phyloP scores from a whole-genome alignment of 2,329 filamentous ascomycete species.

The Diaporthe destruens region DNA sequence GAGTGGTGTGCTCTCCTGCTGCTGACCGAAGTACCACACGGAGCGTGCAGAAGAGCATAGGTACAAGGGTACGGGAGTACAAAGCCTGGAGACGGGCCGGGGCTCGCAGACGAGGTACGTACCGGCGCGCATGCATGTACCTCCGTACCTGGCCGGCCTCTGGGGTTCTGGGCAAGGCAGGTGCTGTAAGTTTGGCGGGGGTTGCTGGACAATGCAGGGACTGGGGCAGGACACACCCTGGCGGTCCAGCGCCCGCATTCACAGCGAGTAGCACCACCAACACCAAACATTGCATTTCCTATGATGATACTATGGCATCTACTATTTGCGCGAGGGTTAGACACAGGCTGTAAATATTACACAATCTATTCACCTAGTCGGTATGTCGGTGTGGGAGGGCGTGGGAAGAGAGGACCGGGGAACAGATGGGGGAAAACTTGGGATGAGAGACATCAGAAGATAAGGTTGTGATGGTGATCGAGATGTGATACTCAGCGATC shows the following conservation, averaged over 20 bases:
- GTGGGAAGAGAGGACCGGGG: background rate
- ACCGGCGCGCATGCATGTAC: background rate
- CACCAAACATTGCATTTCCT: constrained; percentile 10
- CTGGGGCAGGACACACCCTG: background rate
- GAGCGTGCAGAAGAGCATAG: background rate
- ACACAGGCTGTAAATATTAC: constrained; percentile 1
- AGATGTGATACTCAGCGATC: constrained; percentile 32
- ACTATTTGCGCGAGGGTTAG: background rate
- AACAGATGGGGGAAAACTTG: background rate
- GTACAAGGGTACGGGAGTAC: constrained; percentile 10
- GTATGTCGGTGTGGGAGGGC: background rate
- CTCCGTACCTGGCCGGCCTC: constrained; percentile 15
- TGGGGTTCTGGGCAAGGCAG: constrained; percentile 5
- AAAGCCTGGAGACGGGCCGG: background rate
- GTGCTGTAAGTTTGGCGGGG: constrained; percentile 26
- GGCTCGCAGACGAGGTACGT: constrained; percentile 5
- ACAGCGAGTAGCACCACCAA: constrained; percentile 16
- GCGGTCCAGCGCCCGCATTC: background rate
- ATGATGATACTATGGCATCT: constrained; percentile 6
- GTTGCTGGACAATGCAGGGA: constrained; percentile 11
- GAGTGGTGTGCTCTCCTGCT: constrained; percentile 12
- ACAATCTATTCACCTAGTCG: background rate
- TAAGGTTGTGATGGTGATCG: constrained; percentile 34
- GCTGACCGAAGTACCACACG: constrained; percentile 30
- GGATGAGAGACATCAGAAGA: constrained; percentile 6